These are phyloP conservation scores for Psilocybe mexicana DNA, from an alignment of 1,284 basidiomycete genomes.

Conservation along the genomic window DNA sequence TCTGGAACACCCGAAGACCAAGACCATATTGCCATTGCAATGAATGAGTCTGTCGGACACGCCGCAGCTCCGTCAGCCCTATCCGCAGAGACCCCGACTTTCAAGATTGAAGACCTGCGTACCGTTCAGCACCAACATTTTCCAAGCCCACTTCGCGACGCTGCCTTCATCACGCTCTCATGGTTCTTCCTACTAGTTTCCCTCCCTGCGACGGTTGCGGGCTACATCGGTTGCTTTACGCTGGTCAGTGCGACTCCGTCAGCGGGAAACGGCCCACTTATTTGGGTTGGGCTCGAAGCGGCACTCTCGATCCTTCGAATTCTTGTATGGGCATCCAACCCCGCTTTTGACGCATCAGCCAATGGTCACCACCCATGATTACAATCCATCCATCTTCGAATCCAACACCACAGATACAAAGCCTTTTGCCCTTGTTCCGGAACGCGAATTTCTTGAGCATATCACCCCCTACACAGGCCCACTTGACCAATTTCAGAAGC, in stretches of 20 bases:
- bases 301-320: constrained; percentile 8
- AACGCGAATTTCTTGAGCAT: constrained; percentile 1
- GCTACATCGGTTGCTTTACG: constrained; percentile 15
- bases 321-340: constrained; percentile 14
- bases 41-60: background rate
- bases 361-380: background rate
- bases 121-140: background rate
- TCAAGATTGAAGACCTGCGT: background rate
- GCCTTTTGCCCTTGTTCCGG: background rate
- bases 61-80: too few species aligned
- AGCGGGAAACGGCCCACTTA: background rate
- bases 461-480: constrained; percentile 8
- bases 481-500: background rate
- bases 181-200: background rate
- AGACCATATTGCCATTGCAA: background rate
- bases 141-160: background rate
- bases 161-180: background rate
- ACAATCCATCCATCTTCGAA: background rate
- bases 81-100: background rate
- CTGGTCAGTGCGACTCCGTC: background rate
- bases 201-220: background rate
- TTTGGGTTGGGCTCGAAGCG: constrained; percentile 13
- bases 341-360: constrained; percentile 11
- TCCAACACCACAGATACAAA: background rate
- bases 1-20: background rate